These are phyloP conservation scores for Royoungia palumana DNA, from an alignment of 768 basidiomycete species.

Conservation along the genomic window DNA sequence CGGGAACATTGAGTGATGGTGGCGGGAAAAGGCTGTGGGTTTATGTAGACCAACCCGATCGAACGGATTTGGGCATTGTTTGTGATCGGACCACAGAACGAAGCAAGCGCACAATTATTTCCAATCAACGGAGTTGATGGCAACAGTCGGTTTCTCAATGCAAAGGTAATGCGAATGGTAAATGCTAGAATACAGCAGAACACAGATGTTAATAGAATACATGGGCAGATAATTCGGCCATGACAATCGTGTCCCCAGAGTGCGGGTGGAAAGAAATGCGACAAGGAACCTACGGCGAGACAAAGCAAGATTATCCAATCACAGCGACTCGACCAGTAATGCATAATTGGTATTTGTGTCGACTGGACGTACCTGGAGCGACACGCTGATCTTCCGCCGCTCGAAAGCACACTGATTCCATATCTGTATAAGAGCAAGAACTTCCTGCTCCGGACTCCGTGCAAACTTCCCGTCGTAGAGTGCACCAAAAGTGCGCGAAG, in stretches of 20 bases:
- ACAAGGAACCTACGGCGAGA: conserved; percentile 6
- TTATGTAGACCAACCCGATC: no score
- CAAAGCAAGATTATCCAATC: background rate
- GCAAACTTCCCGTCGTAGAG: conserved; percentile 21
- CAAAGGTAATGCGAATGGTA: no score
- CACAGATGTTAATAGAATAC: no score
- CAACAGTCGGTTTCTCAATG: no score
- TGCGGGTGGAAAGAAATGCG: no score
- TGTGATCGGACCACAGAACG: no score
- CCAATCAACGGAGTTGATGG: background rate
- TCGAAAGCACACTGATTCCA: conserved; percentile 34
- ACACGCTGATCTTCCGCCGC: conserved; percentile 27
- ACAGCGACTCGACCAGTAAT: conserved; percentile 29
- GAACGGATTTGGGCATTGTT: no score
- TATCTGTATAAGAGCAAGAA: conserved; percentile 24
- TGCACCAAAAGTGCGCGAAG: conserved; percentile 9
- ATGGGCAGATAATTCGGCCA: background rate
- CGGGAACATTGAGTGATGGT: no score
- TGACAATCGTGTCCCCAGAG: background rate
- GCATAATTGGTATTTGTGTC: conserved; percentile 6
- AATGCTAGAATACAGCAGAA: no score
- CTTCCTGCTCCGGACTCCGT: conserved; percentile 17
- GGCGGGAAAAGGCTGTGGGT: no score
- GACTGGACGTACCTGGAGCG: conserved; percentile 9
- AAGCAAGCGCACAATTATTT: no score